Evolutionary conservation across 1,284 basidiomycete genomes (phyloP).

Genomic region (Mycosarcoma mackinlayi): DNA sequence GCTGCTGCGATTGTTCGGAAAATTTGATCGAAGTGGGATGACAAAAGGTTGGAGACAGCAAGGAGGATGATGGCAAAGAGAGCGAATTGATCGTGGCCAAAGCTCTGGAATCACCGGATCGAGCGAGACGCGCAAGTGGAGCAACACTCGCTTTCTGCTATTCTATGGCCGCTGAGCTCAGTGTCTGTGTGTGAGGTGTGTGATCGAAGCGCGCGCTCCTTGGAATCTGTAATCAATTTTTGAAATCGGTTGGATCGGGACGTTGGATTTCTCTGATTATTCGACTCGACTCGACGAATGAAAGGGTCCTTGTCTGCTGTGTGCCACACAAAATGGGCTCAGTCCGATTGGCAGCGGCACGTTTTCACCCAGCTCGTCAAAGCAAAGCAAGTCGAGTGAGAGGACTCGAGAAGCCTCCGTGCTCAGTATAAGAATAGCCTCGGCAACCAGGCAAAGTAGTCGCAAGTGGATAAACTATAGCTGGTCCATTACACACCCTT

Average conservation of each 20-base stretch:
- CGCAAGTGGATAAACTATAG: neutral
- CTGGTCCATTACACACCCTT: too few species aligned
- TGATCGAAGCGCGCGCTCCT: constrained; percentile 35
- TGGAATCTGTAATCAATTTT: constrained; percentile 7
- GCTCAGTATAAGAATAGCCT: too few species aligned
- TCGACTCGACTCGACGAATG: neutral
- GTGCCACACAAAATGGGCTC: constrained; percentile 16
- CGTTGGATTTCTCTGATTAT: neutral
- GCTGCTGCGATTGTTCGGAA: too few species aligned
- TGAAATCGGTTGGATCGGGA: constrained; percentile 25
- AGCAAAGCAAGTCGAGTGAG: constrained; percentile 1
- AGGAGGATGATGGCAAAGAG: neutral
- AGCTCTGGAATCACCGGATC: constrained; percentile 10
- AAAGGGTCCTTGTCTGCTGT: neutral
- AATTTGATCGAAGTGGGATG: too few species aligned
- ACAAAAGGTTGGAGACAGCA: constrained; percentile 3
- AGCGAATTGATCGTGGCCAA: constrained; percentile 22
- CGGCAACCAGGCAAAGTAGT: constrained; percentile 18
- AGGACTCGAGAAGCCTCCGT: constrained; percentile 17
- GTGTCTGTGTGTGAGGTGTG: neutral
- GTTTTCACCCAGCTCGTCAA: too few species aligned
- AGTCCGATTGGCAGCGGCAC: constrained; percentile 33
- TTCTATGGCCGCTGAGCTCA: constrained; percentile 5
- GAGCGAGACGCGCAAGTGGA: constrained; percentile 49
- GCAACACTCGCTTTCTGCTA: too few species aligned